These are phyloP conservation scores for Celoporthe dispersa DNA, from an alignment of 2,329 filamentous ascomycete genomes.

Conservation along the genomic window DNA sequence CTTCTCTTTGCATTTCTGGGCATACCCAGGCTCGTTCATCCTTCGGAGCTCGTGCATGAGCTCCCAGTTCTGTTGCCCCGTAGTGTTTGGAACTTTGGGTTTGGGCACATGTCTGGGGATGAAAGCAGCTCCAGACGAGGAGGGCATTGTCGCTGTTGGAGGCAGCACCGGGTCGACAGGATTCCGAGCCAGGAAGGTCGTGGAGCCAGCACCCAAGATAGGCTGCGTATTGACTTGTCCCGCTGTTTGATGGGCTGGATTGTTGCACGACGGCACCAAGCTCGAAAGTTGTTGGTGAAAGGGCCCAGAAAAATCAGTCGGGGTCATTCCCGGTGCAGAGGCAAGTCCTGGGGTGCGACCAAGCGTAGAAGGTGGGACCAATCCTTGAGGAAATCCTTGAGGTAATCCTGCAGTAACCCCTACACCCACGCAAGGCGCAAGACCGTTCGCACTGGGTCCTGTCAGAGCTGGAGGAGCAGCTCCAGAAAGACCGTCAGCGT, in stretches of 20 bases:
- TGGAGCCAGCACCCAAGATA: not conserved
- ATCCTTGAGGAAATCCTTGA: not conserved
- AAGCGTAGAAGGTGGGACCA: not conserved
- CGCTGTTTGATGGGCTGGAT: constrained; percentile 20
- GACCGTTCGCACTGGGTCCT: not conserved
- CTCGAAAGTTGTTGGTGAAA: constrained; percentile 22
- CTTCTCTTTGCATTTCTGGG: constrained; percentile 28
- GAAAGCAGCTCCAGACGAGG: constrained; percentile 14
- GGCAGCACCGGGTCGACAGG: not conserved
- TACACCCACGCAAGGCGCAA: not conserved
- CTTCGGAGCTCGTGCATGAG: constrained; percentile 27
- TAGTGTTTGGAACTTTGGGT: constrained; percentile 29
- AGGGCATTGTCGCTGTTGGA: not conserved
- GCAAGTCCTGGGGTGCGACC: not conserved
- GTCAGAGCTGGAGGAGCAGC: constrained; percentile 6
- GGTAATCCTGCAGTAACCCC: not conserved
- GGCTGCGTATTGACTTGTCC: not conserved
- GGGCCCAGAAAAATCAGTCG: not conserved
- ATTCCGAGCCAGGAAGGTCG: not conserved
- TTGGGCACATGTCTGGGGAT: constrained; percentile 28
- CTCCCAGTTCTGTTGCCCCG: constrained; percentile 30
- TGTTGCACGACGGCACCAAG: constrained; percentile 19
- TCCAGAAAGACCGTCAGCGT: not conserved
- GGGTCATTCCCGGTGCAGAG: not conserved
- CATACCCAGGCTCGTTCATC: constrained; percentile 29